Evolutionary conservation across 164 flowering plant genomes (phyloP), one percentile per base, ranked within the genome.

Genomic region (Tetracentron sinense): DNA sequence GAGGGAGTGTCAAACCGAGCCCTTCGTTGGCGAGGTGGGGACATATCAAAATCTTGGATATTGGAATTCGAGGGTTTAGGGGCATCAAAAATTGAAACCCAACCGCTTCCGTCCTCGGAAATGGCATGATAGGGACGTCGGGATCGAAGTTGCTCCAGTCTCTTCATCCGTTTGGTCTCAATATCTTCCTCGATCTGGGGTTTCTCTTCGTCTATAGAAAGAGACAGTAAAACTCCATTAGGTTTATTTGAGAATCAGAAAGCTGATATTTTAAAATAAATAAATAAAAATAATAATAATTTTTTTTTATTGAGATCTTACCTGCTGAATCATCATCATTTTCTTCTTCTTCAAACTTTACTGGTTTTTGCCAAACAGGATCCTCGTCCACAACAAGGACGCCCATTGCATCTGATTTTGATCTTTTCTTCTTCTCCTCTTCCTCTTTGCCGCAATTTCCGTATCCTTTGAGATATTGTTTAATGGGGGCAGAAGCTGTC

Each of bases 101-200:
- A 94, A 19, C 98, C 98, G 70, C 97, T 94, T 51, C 97, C 98
- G 74, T 94, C 97, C 68, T 87, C 96, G 27, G 95, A 85, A 46
- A 89, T 77, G n/a, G 77, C 74, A 72, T 83, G 77, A 65, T 83
- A 83, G 5, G 92, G 81, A 15, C 90, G 83, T 56, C 66, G 73
- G 1, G 80, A 49, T 42, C 81, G 86, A 48, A 89, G 47, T 49
- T 67, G 82, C 65, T 94, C 98, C 68, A 89, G 64, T 72, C 93
- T 82, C 77, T 78, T 87, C 94, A 94, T 82, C 27, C 93, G 74
- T 69, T 80, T 89, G 29, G 89, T 93, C 67, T 94, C 95, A 48
- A 94, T 82, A 61, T 89, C 96, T 78, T 94, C 98, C 54, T 91
- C 81, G 54, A 94, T 67, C 56, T 73, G 82, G 17, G 98, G 96